Evolutionary conservation across 2,329 filamentous ascomycete genomes (phyloP), one percentile per base, ranked within the genome.

Genomic region (Neopestalotiopsis rosae): DNA sequence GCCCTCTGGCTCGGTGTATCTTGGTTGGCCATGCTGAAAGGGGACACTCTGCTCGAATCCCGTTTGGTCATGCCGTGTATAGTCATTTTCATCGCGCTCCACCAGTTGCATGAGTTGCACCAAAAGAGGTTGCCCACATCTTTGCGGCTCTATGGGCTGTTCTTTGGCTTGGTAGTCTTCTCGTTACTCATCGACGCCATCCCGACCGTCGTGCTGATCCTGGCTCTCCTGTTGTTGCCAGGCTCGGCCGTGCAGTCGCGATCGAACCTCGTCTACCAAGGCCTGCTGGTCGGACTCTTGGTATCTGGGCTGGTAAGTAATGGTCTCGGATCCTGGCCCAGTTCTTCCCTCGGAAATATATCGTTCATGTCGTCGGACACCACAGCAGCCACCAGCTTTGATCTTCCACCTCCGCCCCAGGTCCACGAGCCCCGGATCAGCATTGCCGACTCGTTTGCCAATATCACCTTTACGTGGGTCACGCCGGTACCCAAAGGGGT

Each of bases 11-110:
- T 94, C 1, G 90, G 90, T 0, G 86, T 88, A 5, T 89, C 89
- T 67, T 94, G 93, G 88, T 83, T 94, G 38, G 92, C 91, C 24
- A 88, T 90, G 1, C 78, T 94, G 69, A 92, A 92, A 76, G 94
- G 94, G 79, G 91, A 93, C 77, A 94, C 92, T 0, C 90, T 62
- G 3, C 17, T 17, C 4, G 30, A 62, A 14, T 20, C 14, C 12
- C n/a, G 4, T n/a, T 42, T 62, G 6, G 94, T 68, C 92, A 92
- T 0, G 89, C 40, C 24, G 38, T 28, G 58, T 7, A 6, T 63
- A 4, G 38, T 38, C 14, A 13, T 4, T 5, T 17, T 66, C 13
- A 32, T 67, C 20, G 9, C 24, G 17, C 7, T 67, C 7, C 24
- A 67, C n/a, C 65, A 67, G 34, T 28, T 49, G 30, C 45, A 67